A percentile compares a stretch with the other conserved stretches of the same genome.
Evolutionary conservation across 1,284 basidiomycete genomes (phyloP).

Genomic region (Inonotus obliquus): DNA sequence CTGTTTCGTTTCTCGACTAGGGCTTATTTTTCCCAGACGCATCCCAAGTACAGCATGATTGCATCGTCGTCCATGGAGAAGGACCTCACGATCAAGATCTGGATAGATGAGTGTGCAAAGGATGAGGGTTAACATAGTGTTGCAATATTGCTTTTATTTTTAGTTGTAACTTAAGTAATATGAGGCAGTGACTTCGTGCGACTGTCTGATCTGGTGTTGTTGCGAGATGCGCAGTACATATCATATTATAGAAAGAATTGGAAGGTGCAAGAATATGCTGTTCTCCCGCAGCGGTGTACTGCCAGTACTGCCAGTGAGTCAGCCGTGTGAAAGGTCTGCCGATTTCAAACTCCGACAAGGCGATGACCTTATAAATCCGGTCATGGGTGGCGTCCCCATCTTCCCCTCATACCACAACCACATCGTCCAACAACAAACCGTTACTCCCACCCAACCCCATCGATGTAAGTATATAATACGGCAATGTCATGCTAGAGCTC

Average conservation of each 20-base stretch:
- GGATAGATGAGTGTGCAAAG: conserved; percentile 48
- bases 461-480: conserved; percentile 24
- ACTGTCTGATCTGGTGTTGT: too few relatives aligned
- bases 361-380: conserved; percentile 6
- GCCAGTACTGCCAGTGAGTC: background rate
- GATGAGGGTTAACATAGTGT: conserved; percentile 1
- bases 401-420: conserved; percentile 1
- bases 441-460: conserved; percentile 69
- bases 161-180: background rate
- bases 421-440: background rate
- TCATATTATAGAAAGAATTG: too few relatives aligned
- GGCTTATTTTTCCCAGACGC: conserved; percentile 43
- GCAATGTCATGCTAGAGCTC: conserved; percentile 26
- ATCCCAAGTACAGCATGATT: conserved; percentile 67
- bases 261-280: background rate
- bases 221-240: background rate
- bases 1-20: background rate
- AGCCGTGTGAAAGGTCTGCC: background rate
- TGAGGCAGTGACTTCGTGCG: too few relatives aligned
- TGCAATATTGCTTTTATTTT: too few relatives aligned
- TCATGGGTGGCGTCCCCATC: conserved; percentile 12
- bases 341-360: conserved; percentile 6
- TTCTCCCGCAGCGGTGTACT: background rate
- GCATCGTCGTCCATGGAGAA: conserved; percentile 84
- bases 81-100: conserved; percentile 75